Evolutionary conservation across 352 stramenopile species (phyloP), one percentile per base, ranked within the genome.

Genomic region (Phytopythium boreale): DNA sequence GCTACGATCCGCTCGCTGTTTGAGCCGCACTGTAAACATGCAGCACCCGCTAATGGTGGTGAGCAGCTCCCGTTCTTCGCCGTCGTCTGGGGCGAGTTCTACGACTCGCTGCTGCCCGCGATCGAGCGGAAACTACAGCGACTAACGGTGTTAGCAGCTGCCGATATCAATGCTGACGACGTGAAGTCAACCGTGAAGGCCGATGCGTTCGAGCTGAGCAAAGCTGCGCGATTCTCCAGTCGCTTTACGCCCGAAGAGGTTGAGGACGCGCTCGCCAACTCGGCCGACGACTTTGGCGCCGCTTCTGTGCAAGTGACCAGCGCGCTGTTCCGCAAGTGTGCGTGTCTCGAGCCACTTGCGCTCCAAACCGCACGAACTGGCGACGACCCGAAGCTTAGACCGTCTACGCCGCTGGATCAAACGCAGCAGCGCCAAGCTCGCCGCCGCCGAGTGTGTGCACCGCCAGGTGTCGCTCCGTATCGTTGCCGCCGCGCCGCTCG

Each of bases 51-150:
- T 43, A 62, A 73, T 7, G 78, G 56, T 31, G 61, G 24, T 10
- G 79, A 86, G 37, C 68, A 59, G 58, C 64, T 89, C 17, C 68
- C 72, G 56, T 80, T 87, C 39, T 89, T 79, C 36, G 82, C 72
- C 10, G 49, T 89, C 14, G 77, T 91, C 8, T 87, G 80, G 73
- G 74, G 84, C 5, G 59, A 61, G 9, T 88, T 91, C 37, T 84
- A 80, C 65, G 64, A 75, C 2, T 66, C 69, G 3, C 27, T 89
- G 1, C 66, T 87, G 0, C 80, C 80, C 0, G 63, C 71, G 2
- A 69, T 89, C 20, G 80, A 89, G 19, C 64, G 72, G 1, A 67
- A 73, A n/a, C 64, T 72, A 47, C 63, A 64, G 24, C 36, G 22
- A 9, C 27, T 55, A 6, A 26, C 56, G 4, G 4, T 47, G 10